Percentiles rank a stretch among this genome's conserved stretches.
phyloP scores from a whole-genome alignment of 768 basidiomycete species.

The Suillus weaverae region DNA sequence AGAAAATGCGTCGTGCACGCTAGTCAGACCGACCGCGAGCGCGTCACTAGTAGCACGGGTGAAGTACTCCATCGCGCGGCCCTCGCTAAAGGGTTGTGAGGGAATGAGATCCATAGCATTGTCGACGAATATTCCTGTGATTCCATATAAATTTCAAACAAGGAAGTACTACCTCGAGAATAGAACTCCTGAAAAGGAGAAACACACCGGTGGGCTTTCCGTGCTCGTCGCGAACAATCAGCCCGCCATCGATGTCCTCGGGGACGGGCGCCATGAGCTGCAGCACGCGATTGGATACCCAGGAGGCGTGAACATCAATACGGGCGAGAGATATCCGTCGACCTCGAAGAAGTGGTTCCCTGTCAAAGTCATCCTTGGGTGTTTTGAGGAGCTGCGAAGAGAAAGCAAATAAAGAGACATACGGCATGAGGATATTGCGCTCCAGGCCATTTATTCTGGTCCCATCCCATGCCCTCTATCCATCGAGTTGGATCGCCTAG shows the following conservation, averaged over 20 bases:
- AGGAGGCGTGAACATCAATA: conserved; percentile 82
- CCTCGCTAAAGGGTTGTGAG: conserved; percentile 59
- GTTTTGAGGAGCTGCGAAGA: not conserved
- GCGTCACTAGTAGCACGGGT: conserved; percentile 66
- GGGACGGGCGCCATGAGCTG: conserved; percentile 64
- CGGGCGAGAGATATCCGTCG: conserved; percentile 73
- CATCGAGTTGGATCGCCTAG: conserved; percentile 54
- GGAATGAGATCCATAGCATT: conserved; percentile 82
- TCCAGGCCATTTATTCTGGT: conserved; percentile 78
- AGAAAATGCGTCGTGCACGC: conserved; percentile 80
- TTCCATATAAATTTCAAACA: not conserved
- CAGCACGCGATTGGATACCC: conserved; percentile 80
- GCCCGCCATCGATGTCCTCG: conserved; percentile 64
- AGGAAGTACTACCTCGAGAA: not conserved
- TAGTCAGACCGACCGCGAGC: conserved; percentile 77
- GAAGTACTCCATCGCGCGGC: conserved; percentile 60
- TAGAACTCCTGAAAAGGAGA: conserved; percentile 9
- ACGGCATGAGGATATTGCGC: conserved; percentile 74
- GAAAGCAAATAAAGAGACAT: conserved; percentile 13
- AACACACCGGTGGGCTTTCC: conserved; percentile 68
- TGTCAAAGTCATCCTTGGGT: conserved; percentile 67
- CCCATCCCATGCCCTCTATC: conserved; percentile 92
- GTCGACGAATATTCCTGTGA: conserved; percentile 74
- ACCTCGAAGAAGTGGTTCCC: conserved; percentile 63
- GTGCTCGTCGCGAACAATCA: conserved; percentile 60